Evolutionary conservation across 257 asterid genomes (phyloP), one percentile per base, ranked within the genome.

Genomic region (Solanum rostratum): DNA sequence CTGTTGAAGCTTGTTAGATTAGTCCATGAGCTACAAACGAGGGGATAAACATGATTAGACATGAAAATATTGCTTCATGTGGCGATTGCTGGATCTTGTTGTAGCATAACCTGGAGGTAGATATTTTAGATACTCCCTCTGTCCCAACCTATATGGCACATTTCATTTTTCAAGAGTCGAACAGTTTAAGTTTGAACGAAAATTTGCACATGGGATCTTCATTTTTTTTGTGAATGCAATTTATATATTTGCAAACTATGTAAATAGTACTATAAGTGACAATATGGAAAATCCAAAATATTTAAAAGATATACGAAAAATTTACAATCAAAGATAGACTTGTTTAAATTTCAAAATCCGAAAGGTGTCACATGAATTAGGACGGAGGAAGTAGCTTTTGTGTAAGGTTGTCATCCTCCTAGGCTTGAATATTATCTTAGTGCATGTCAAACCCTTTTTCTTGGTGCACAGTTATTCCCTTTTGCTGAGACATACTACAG

Each of bases 401-500:
- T n/a, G 50, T 37, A 3, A 62, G 73, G 14, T 80, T 57, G 37
- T 54, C 73, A 81, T 45, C 73, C 55, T 39, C 55, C 54, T 57
- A 30, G 39, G 57, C 30, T 57, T 54, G 84, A 81, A 12, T 81
- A n/a, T 59, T 81, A 57, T 37, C 30, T 3, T 83, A 45, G 19
- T 50, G 65, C 55, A 81, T 19, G 70, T 81, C 37, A 14, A 79
- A 54, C 87, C 62, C 60, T 83, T 49, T 62, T 69, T 68, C 78
- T 81, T 84, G 86, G 62, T 86, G 87, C 69, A 83, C 94, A 95
- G 98, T 70, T 95, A 95, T 88, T 95, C 98, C 69, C 84, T 92
- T 88, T 96, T 95, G 86, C 97, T 95, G 82, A 92, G 98, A 89
- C 98, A 95, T 90, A 95, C 98, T 68, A 95, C 97, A 33, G 97